These are phyloP conservation scores for Golubevia pallescens DNA, from an alignment of 1,284 basidiomycete species.

Conservation along the genomic window DNA sequence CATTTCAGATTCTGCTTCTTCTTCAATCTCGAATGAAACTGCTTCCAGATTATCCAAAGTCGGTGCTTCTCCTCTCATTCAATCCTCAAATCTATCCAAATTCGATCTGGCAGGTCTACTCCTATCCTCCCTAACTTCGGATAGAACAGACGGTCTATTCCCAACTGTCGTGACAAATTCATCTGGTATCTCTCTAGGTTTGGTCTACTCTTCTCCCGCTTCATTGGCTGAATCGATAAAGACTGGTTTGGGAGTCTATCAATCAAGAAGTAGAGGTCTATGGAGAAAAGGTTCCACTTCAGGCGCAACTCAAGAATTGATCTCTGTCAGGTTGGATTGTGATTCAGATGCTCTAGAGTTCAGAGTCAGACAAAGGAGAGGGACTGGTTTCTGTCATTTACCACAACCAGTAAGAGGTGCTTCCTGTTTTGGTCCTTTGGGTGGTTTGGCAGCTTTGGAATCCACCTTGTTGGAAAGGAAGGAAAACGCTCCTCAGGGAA, in stretches of 20 bases:
- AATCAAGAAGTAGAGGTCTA: constrained; percentile 86
- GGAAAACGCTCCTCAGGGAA: constrained; percentile 80
- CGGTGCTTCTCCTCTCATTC: constrained; percentile 36
- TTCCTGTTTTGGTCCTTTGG: constrained; percentile 81
- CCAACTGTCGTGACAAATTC: constrained; percentile 84
- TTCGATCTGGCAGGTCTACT: constrained; percentile 53
- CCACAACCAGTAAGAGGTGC: constrained; percentile 68
- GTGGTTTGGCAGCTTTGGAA: constrained; percentile 83
- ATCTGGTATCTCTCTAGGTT: constrained; percentile 76
- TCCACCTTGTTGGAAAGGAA: constrained; percentile 78
- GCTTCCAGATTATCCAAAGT: constrained; percentile 25
- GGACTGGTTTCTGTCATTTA: constrained; percentile 84
- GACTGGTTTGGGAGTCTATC: constrained; percentile 91
- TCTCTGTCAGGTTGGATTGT: constrained; percentile 85
- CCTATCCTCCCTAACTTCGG: constrained; percentile 75
- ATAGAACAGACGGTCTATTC: constrained; percentile 89
- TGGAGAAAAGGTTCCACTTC: constrained; percentile 98
- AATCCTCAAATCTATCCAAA: constrained; percentile 36
- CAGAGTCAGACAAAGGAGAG: constrained; percentile 84
- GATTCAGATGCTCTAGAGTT: constrained; percentile 92
- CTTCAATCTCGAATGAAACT: constrained; percentile 21
- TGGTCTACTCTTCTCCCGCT: constrained; percentile 93
- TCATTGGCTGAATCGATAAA: constrained; percentile 86
- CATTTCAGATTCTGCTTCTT: constrained; percentile 13
- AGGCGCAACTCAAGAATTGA: constrained; percentile 87